Evolutionary conservation across 1,139 yeast species (phyloP), one percentile per base, ranked within the genome.

Genomic region (Candida glucosophila): DNA sequence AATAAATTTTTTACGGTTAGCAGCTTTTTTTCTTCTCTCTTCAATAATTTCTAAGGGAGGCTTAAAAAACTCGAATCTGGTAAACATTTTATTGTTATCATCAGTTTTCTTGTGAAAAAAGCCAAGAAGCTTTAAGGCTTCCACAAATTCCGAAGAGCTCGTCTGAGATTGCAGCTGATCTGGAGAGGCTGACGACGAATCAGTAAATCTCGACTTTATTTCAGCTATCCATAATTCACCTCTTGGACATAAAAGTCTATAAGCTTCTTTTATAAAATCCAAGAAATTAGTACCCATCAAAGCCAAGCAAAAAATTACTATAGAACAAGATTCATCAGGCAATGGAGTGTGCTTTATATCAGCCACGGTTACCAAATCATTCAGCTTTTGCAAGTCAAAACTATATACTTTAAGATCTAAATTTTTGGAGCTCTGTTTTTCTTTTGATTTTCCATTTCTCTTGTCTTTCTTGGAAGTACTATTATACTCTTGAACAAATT

Each of bases 141-240:
- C 72, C 11, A 80, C 85, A 54, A 90, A 90, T 40, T 82, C 88
- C 14, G 68, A 67, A 14, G 88, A 86, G 23, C 67, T 64, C 39
- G 33, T 69, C 53, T 46, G 53, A 2, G 51, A 46, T 19, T 49
- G 43, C 2, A 35, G 32, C 4, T 44, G 38, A 22, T 46, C 47
- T n/a, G n/a, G n/a, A n/a, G n/a, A n/a, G 16, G 42, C 42, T 11
- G 44, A 43, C 2, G 44, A 33, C 6, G 54, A 51, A 32, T 78
- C 96, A 2, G 73, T 62, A 44, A 90, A 85, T 42, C 99, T 66
- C 1, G 95, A 83, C 55, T 90, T 90, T 53, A 90, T 92, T 49
- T 90, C 99, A 1, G 97, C 93, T 31, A 90, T 85, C 98, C 98
- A 92, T 25, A 90, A 58, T 46, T 88, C 95, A 13, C 99, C 98